A percentile compares a stretch with the other conserved stretches of the same genome.
Conservation (phyloP, 2,329 filamentous ascomycete genomes). For the Fusarium foetens region DNA sequence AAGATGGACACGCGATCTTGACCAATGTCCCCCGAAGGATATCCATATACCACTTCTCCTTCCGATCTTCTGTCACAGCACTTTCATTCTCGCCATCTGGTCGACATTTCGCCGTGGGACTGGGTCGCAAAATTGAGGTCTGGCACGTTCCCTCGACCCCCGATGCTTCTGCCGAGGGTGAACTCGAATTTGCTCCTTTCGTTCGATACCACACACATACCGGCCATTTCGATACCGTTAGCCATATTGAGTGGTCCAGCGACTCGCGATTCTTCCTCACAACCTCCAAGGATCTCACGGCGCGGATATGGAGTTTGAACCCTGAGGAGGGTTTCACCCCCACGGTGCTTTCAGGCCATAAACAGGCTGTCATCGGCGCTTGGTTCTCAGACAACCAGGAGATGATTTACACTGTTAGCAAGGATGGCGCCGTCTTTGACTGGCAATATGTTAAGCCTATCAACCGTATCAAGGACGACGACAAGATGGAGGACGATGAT, state of each 20-base stretch:
- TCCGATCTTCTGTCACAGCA: constrained; percentile 82
- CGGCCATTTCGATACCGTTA: constrained; percentile 88
- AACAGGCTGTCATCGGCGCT: constrained; percentile 90
- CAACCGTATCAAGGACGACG: constrained; percentile 64
- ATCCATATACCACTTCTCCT: constrained; percentile 94
- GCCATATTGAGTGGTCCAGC: constrained; percentile 91
- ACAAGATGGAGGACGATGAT: constrained; percentile 68
- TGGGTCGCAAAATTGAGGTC: constrained; percentile 89
- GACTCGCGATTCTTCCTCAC: constrained; percentile 97
- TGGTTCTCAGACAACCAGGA: constrained; percentile 97
- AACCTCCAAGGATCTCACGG: constrained; percentile 90
- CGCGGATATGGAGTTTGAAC: constrained; percentile 93
- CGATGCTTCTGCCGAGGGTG: constrained; percentile 79
- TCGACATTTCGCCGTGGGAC: constrained; percentile 86
- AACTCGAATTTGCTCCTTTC: constrained; percentile 95
- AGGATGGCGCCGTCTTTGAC: constrained; percentile 94
- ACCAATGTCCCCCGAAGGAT: constrained; percentile 90
- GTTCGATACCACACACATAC: constrained; percentile 86
- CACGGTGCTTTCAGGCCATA: constrained; percentile 89
- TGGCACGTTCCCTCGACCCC: constrained; percentile 96
- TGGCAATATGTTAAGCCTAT: constrained; percentile 83
- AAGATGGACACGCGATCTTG: constrained; percentile 92
- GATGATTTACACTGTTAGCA: constrained; percentile 94
- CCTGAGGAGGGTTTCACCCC: constrained; percentile 88
- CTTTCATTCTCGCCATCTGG: constrained; percentile 93